Evolutionary conservation across 306 rosid species (phyloP), one percentile per base, ranked within the genome.

Genomic region (Dalbergia cochinchinensis): DNA sequence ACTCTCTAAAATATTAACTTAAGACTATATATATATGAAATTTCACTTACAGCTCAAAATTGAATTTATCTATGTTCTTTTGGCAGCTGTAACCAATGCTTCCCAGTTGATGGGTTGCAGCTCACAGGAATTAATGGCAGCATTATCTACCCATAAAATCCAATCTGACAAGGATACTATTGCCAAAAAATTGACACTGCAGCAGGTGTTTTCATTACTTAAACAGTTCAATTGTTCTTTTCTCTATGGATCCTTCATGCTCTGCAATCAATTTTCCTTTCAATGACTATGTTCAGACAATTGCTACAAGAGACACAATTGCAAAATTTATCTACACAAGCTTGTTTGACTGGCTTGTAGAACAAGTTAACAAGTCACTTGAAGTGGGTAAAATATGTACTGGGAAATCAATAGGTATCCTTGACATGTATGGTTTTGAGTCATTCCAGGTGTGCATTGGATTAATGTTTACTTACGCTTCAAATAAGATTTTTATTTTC

Each of bases 301-400:
- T 77, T 48, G 89, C 86, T 62, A 68, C 88, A 65, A 96, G 97
- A 83, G 97, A 96, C 84, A 89, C 89, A 22, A 79, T 93, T 83
- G 97, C 96, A 51, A 92, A 85, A 78, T 91, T 90, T 78, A 86
- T 96, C 70, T 93, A 91, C 83, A 83, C 86, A 48, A 89, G 92
- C 83, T 83, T 96, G 90, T 96, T 96, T 87, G 90, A 86, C 75
- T 96, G 99, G 97, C 90, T 96, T 74, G 88, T 93, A 51, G 94
- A 93, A 58, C 91, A 83, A 78, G 72, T 93, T 76, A 96, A 93
- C 86, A 90, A 88, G 87, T 90, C 93, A 50, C 94, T 96, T 83
- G 74, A 82, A 86, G 86, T 77, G 80, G 87, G 86, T 61, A 86
- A 69, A 74, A 79, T 42, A 61, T 39, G 5, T 48, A 66, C 88